Evolutionary conservation across 805 yeast species (phyloP), one percentile per base, ranked within the genome.

Genomic region (Teunomyces aglyptinius): DNA sequence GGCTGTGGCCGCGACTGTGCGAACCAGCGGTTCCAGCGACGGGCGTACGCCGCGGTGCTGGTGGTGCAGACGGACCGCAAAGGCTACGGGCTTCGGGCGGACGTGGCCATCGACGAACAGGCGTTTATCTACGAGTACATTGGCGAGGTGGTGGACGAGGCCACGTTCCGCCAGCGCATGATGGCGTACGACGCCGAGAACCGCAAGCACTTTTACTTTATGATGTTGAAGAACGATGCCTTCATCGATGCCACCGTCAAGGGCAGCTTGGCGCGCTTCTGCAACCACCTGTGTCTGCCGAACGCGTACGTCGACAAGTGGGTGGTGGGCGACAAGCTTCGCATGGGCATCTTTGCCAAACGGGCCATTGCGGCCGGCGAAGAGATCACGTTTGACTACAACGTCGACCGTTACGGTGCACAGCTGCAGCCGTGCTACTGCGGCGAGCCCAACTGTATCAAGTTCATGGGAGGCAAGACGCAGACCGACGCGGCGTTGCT

Each of bases 391-490:
- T 86, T 86, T 64, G 91, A 86, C 61, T 92, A 92, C 65, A 92
- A 92, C 59, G 98, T 94, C 28, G 99, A 92, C 66, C 75, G 98
- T 52, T 92, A 91, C 63, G 99, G 99, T 26, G 96, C 97, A 1
- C 85, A 83, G 48, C 89, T 95, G 11, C 98, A 94, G 68, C 86
- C 87, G 27, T 92, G 99, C 68, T 87, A 86, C 66, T 92, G 99
- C 70, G 97, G 96, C 3, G 95, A 90, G 53, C 75, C 86, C 24
- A 91, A 89, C 65, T 92, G 99, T 76, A 77, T 89, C 36, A 96
- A 97, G 28, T 85, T 86, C 54, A 81, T 92, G 73, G 99, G 98
- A 53, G 99, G 99, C 41, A 91, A 90, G 65, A 92, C 96, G 2
- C 99, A 94, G 69, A 90, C 98, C 1, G 96, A 90, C 55, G 87